Conservation (phyloP, 192 early-diverging fungal species). For the Coemansia sp. region DNA sequence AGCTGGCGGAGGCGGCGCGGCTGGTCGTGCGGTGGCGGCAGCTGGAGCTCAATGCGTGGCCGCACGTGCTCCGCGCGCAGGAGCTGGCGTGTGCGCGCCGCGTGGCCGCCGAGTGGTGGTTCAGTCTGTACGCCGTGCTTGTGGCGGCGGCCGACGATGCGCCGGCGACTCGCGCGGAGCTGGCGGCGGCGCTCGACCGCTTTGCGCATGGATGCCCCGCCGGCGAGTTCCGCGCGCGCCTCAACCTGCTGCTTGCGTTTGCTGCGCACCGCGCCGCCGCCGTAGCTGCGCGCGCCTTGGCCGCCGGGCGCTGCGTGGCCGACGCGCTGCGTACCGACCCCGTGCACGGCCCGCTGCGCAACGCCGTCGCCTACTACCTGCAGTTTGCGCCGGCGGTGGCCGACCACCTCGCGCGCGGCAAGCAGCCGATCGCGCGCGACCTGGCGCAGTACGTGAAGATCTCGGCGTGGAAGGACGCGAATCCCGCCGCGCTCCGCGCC, state of each 20-base stretch:
- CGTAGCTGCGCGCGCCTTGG: conserved; percentile 1
- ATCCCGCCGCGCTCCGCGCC: conserved; percentile 85
- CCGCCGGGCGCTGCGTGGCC: background rate
- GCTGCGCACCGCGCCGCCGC: conserved; percentile 26
- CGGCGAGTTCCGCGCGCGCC: conserved; percentile 76
- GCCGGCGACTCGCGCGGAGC: background rate
- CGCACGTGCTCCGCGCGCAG: conserved; percentile 79
- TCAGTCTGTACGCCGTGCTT: conserved; percentile 66
- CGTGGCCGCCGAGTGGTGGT: conserved; percentile 80
- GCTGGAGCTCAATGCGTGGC: conserved; percentile 88
- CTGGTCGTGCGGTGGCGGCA: conserved; percentile 91
- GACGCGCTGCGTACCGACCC: conserved; percentile 14
- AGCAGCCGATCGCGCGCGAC: conserved; percentile 82
- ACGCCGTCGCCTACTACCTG: conserved; percentile 77
- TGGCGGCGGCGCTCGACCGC: conserved; percentile 75
- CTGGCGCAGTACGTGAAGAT: conserved; percentile 93
- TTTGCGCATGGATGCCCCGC: conserved; percentile 75
- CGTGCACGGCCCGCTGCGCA: conserved; percentile 51
- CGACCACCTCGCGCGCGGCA: conserved; percentile 57
- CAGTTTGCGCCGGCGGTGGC: conserved; percentile 68
- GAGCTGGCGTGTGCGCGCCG: conserved; percentile 65
- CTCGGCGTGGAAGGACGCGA: conserved; percentile 96
- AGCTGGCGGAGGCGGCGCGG: conserved; percentile 63
- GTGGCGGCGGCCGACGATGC: conserved; percentile 13
- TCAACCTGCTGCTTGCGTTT: conserved; percentile 70